Evolutionary conservation across 495 filamentous ascomycete species (phyloP), one percentile per base, ranked within the genome.

Genomic region (Podospora pseudoanserina): DNA sequence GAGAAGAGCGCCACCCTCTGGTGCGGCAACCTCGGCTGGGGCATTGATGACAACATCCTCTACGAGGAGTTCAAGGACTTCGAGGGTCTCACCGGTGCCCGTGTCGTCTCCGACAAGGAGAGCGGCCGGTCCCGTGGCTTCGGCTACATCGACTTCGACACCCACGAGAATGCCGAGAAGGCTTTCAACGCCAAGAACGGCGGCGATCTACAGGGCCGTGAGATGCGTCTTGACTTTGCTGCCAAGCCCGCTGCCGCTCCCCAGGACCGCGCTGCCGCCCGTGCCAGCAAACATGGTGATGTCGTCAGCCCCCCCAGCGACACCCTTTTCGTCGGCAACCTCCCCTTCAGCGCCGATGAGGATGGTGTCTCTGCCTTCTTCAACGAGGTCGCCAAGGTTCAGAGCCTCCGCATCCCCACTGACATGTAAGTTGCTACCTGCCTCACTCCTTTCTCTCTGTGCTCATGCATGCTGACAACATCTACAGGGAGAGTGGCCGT

Each of bases 1-100:
- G 84, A 85, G 9, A 86, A 88, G 76, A 84, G 83, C 69, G 84
- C 86, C 23, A 85, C 84, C 73, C 88, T 98, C 60, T 97, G 97
- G 81, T 87, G 96, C 71, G 96, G 95, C 70, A 94, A 93, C 82
- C 86, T 99, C 66, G 94, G 92, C 74, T 99, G 93, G 93, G 94
- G 90, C 74, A 84, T 99, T 63, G 93, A 97, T 74, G 95, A 98
- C 78, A 91, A 95, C 68, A 92, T 89, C 87, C 88, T 99, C 65
- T 85, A 86, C 69, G 86, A 89, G 71, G 91, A 97, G 80, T 98
- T 99, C 79, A 86, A 92, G 83, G 80, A 84, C 59, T 96, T 89
- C 76, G 93, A 92, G 71, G 91, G 91, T 72, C 83, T 97, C 66
- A 80, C 85, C 74, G 85, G 88, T 72, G 88, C 87, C 65, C 88